Evolutionary conservation across 2,329 filamentous ascomycete species (phyloP).

Genomic region (Hirsutella minnesotensis): DNA sequence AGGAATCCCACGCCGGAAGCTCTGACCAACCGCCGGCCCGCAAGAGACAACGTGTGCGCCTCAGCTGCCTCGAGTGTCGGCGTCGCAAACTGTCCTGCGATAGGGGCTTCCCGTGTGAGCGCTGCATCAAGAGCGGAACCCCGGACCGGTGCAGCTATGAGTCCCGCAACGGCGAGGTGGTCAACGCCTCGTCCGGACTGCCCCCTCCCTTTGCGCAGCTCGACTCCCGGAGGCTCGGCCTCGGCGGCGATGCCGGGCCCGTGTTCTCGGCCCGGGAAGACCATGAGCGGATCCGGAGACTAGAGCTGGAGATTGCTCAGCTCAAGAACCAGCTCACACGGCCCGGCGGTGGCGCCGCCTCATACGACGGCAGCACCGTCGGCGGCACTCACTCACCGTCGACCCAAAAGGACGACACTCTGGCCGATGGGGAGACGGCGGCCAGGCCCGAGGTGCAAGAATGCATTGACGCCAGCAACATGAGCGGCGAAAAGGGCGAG

Average conservation of each 20-base stretch:
- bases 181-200: conserved; percentile 34
- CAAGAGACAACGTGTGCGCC: conserved; percentile 46
- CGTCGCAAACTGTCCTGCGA: conserved; percentile 51
- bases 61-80: conserved; percentile 49
- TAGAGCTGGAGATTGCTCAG: conserved; percentile 47
- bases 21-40: conserved; percentile 28
- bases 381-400: conserved; percentile 31
- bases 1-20: conserved; percentile 13
- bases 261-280: conserved; percentile 29
- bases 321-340: conserved; percentile 40
- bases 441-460: conserved; percentile 23
- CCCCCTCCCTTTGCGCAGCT: conserved; percentile 29
- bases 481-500: conserved; percentile 36
- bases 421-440: conserved; percentile 16
- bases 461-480: conserved; percentile 26
- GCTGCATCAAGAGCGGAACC: conserved; percentile 50
- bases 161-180: conserved; percentile 38
- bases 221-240: conserved; percentile 25
- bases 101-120: conserved; percentile 48
- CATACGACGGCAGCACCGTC: conserved; percentile 40
- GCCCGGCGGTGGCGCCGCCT: conserved; percentile 20
- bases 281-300: conserved; percentile 44
- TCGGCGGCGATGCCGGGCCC: conserved; percentile 14
- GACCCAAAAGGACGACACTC: conserved; percentile 30
- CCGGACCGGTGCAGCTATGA: conserved; percentile 49